Evolutionary conservation across 2,329 filamentous ascomycete species (phyloP), one percentile per base, ranked within the genome.

Genomic region (Neocucurbitaria cava): DNA sequence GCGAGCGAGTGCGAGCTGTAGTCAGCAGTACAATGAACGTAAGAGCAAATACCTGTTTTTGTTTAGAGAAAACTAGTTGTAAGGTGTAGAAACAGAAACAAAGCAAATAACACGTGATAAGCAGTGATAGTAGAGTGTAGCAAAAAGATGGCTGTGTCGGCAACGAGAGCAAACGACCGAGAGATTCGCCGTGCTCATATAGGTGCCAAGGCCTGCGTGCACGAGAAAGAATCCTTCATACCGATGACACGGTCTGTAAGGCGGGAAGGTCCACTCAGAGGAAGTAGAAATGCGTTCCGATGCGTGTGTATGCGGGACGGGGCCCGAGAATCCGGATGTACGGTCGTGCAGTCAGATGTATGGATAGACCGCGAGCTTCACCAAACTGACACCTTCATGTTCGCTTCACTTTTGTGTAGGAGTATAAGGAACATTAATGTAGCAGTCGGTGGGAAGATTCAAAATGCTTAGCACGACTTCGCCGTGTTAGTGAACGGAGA

Each of bases 11-110:
- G 20, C 4, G 31, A 35, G n/a, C 40, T 46, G 20, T 23, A 21
- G 44, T 52, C 46, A 46, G 48, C 30, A 48, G 48, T 46, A 49
- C n/a, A 46, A 23, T 21, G 38, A 41, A 17, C 30, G 46, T 33
- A 17, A 24, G 26, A 18, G 31, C 15, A 42, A 43, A 24, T 41
- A 42, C 30, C 24, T 52, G 17, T 28, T 35, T 36, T 46, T 13
- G 11, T 17, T 5, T 20, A 17, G 9, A 10, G 30, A 3, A 30
- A 30, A 18, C 9, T 31, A 9, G 23, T n/a, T 18, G 43, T 23
- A 21, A 24, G 35, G 21, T 30, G 8, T 30, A 21, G 21, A 40
- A 10, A n/a, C 18, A 51, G 7, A 39, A 23, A 1, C n/a, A n/a
- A 44, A 45, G n/a, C 18, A 35, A 45, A 18, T 41, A n/a, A 10